These are phyloP conservation scores for Euptelea pleiosperma DNA, from an alignment of 164 flowering plant species.

Conservation along the genomic window DNA sequence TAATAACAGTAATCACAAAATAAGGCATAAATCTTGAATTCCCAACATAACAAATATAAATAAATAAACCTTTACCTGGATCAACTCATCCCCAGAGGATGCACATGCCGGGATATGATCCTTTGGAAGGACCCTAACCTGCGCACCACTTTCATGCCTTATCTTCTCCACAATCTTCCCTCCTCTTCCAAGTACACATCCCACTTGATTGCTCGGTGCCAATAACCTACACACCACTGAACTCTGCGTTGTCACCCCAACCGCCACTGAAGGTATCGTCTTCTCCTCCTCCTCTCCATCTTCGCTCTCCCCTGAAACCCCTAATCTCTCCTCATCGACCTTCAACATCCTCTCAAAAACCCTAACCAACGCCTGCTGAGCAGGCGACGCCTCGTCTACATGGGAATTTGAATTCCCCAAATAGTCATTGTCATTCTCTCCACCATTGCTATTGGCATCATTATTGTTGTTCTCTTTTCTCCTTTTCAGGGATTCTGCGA, in stretches of 20 bases:
- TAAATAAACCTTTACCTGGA: constrained; percentile 32
- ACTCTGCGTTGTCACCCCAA: not conserved
- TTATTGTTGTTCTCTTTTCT: not conserved
- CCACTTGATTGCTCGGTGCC: constrained; percentile 31
- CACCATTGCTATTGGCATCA: not conserved
- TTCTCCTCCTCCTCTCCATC: constrained; percentile 12
- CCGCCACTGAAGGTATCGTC: not conserved
- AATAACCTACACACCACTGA: constrained; percentile 30
- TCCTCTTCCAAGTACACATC: constrained; percentile 38
- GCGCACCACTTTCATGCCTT: constrained; percentile 34
- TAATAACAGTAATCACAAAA: too few relatives aligned
- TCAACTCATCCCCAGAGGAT: constrained; percentile 36
- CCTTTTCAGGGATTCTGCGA: constrained; percentile 22
- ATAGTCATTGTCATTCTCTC: constrained; percentile 2
- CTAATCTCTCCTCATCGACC: constrained; percentile 25
- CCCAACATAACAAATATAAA: not conserved
- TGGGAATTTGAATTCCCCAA: constrained; percentile 10
- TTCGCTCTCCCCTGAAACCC: constrained; percentile 10
- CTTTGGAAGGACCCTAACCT: constrained; percentile 27
- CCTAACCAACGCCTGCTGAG: constrained; percentile 29
- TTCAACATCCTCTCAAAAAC: constrained; percentile 30
- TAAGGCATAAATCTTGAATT: not conserved
- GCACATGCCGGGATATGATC: constrained; percentile 38
- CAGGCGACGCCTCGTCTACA: constrained; percentile 24
- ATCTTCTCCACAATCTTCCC: constrained; percentile 38